Conservation (phyloP, 1,284 basidiomycete species). For the Ganoderma boninense region DNA sequence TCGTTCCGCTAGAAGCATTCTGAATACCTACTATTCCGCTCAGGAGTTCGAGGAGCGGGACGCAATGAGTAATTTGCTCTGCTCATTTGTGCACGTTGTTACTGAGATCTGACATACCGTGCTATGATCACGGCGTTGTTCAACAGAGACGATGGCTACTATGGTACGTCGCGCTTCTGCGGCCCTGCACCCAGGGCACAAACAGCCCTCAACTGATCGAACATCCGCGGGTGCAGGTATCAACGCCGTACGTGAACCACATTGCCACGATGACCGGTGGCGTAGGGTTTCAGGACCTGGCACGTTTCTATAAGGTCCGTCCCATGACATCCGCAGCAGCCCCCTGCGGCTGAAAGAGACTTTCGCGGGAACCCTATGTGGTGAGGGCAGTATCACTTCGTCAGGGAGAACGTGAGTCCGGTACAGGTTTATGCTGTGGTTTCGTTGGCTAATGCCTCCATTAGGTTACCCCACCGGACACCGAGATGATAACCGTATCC, state of each 20-base stretch:
- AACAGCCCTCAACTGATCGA: not conserved
- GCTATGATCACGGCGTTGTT: not conserved
- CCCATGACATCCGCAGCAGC: not conserved
- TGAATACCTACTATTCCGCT: not conserved
- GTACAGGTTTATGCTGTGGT: not conserved
- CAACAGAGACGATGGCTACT: slow-evolving; percentile 53
- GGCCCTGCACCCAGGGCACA: not conserved
- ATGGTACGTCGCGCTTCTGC: slow-evolving; percentile 44
- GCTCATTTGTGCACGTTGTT: slow-evolving; percentile 1
- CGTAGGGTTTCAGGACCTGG: slow-evolving; percentile 49
- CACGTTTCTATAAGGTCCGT: slow-evolving; percentile 54
- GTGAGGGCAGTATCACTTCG: slow-evolving; percentile 51
- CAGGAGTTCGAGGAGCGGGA: slow-evolving; percentile 54
- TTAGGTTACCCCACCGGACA: slow-evolving; percentile 52
- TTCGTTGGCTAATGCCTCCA: not conserved
- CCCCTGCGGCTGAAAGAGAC: not conserved
- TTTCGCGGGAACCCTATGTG: not conserved
- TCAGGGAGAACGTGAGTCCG: slow-evolving; percentile 39
- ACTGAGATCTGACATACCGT: not conserved
- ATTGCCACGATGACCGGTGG: slow-evolving; percentile 57
- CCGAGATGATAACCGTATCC: slow-evolving; percentile 53
- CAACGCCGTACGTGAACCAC: slow-evolving; percentile 58
- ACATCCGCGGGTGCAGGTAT: slow-evolving; percentile 42
- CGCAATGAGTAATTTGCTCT: slow-evolving; percentile 44
- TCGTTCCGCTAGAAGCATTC: not conserved